Evolutionary conservation across 257 asterid genomes (phyloP).

Genomic region (Rehmannia glutinosa): DNA sequence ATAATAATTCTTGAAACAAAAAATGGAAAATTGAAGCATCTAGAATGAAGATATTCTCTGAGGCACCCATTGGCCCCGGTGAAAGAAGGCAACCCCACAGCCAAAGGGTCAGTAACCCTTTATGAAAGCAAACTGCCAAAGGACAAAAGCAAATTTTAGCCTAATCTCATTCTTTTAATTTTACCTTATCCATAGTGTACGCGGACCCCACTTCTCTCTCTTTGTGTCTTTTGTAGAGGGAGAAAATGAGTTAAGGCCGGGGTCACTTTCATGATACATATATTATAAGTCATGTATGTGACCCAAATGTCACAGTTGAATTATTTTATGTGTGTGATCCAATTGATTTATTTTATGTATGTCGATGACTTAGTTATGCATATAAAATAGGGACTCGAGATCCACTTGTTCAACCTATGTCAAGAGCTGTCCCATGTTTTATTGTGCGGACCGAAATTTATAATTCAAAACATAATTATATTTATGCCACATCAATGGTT

Average conservation of each 20-base stretch:
- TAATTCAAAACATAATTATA: no score
- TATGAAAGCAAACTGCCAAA: neutral
- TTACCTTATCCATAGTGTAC: neutral
- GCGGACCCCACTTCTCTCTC: neutral
- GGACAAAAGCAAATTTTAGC: neutral
- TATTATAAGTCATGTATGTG: neutral
- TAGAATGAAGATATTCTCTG: neutral
- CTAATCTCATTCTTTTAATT: neutral
- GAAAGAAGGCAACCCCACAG: neutral
- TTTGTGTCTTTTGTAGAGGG: no score
- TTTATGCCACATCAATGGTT: no score
- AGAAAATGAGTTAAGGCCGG: neutral
- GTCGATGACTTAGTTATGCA: no score
- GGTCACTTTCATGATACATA: neutral
- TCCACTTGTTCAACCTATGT: no score
- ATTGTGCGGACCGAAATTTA: no score
- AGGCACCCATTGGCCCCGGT: neutral
- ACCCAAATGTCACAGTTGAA: neutral
- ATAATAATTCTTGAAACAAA: no score
- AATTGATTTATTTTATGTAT: no score
- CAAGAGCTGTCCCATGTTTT: no score
- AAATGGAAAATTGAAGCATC: no score
- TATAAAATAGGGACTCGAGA: no score
- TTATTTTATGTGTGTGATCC: neutral
- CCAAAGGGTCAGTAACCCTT: neutral